Percentiles rank a stretch among this genome's conserved stretches.
These are phyloP conservation scores for Lactarius evosmus DNA, from an alignment of 768 basidiomycete species.

Conservation along the genomic window DNA sequence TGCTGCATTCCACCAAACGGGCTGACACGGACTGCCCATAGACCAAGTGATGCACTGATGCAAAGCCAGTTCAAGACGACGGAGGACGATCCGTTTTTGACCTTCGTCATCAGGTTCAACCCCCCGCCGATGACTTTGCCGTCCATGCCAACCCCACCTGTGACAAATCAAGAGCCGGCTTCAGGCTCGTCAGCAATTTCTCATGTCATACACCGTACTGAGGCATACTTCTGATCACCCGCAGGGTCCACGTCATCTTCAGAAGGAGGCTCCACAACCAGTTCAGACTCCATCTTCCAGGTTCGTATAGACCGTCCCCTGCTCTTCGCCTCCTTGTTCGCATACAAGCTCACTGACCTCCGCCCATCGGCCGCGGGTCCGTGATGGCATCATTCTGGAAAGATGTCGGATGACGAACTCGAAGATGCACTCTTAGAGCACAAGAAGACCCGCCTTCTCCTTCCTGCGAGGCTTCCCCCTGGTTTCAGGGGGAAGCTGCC, in stretches of 20 bases:
- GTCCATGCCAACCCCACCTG: neutral
- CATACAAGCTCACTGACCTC: neutral
- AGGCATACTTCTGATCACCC: neutral
- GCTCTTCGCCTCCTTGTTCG: neutral
- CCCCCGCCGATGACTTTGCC: neutral
- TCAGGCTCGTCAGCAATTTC: neutral
- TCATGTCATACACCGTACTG: neutral
- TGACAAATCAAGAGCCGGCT: neutral
- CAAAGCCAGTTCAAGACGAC: constrained; percentile 6
- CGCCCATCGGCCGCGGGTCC: neutral
- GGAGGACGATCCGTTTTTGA: constrained; percentile 6
- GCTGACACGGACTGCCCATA: neutral
- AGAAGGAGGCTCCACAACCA: constrained; percentile 10
- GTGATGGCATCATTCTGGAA: neutral
- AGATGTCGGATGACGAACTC: constrained; percentile 22
- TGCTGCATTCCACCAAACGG: neutral
- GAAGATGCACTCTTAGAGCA: constrained; percentile 13
- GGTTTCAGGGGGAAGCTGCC: constrained; percentile 9
- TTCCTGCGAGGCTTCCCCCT: constrained; percentile 17
- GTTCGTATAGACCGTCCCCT: neutral
- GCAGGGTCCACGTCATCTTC: neutral
- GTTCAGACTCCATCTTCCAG: constrained; percentile 18
- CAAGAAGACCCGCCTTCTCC: constrained; percentile 15
- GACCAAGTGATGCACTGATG: constrained; percentile 6
- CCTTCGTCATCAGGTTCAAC: constrained; percentile 14